Conservation (phyloP, 176 grass and related monocot genomes). For the Ampelocalamus luodianensis region DNA sequence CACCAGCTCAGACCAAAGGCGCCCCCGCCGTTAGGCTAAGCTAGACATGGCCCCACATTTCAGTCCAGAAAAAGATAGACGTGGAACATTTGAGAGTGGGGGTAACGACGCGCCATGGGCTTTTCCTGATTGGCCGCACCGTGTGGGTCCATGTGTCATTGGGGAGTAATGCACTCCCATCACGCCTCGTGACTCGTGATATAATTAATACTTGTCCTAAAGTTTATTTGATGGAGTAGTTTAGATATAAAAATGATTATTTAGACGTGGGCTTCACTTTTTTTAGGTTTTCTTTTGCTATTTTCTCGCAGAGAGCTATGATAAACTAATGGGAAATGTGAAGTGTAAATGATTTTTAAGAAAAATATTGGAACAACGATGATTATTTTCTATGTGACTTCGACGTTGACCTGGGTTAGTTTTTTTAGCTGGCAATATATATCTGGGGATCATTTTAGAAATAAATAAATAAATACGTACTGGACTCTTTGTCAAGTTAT, state of each 20-base stretch:
- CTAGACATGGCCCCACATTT: not conserved
- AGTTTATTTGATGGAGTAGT: not conserved
- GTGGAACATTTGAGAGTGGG: constrained; percentile 1
- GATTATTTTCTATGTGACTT: not conserved
- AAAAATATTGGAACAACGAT: not conserved
- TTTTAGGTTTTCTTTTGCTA: not conserved
- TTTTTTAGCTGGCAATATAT: not conserved
- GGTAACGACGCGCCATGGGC: constrained; percentile 23
- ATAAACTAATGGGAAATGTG: not conserved
- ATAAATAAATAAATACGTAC: not conserved
- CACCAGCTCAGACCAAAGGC: constrained; percentile 1
- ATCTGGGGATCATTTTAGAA: not conserved
- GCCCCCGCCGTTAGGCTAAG: not conserved
- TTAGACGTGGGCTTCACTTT: not conserved
- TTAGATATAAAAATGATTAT: not conserved
- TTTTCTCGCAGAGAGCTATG: not conserved
- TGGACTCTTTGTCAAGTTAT: not conserved
- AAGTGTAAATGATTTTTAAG: not conserved
- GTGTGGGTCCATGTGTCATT: constrained; percentile 31
- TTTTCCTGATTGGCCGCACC: constrained; percentile 39
- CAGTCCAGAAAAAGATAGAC: not conserved
- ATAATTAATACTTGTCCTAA: not conserved
- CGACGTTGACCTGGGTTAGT: not conserved
- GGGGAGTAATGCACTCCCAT: constrained; percentile 25
- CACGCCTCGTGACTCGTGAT: constrained; percentile 19